Evolutionary conservation across 495 filamentous ascomycete genomes (phyloP).

Genomic region (Penicillium fimorum): DNA sequence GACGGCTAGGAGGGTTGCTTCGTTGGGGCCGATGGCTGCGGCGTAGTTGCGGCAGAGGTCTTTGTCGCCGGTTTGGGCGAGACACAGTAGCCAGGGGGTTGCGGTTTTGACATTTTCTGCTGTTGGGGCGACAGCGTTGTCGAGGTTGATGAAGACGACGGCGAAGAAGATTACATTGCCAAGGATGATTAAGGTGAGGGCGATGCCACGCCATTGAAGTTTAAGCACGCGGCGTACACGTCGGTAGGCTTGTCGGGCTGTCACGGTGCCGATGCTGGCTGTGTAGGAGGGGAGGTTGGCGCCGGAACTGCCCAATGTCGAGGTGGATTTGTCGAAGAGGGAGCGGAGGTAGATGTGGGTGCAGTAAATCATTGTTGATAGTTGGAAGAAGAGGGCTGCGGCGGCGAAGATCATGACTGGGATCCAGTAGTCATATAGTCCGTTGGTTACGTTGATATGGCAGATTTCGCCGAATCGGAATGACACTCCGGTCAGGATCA

Average conservation of each 20-base stretch:
- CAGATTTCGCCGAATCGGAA: slow-evolving; percentile 90
- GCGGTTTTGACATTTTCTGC: slow-evolving; percentile 53
- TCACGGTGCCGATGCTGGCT: slow-evolving; percentile 76
- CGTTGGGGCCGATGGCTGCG: slow-evolving; percentile 51
- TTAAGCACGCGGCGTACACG: slow-evolving; percentile 82
- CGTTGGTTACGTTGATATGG: slow-evolving; percentile 84
- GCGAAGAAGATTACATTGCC: slow-evolving; percentile 89
- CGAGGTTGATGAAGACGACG: slow-evolving; percentile 82
- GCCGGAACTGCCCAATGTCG: slow-evolving; percentile 63
- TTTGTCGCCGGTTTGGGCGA: slow-evolving; percentile 62
- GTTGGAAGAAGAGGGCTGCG: slow-evolving; percentile 77
- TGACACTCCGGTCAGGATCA: slow-evolving; percentile 86
- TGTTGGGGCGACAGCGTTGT: slow-evolving; percentile 61
- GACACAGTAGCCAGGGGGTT: slow-evolving; percentile 69
- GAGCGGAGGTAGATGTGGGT: slow-evolving; percentile 88
- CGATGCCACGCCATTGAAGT: slow-evolving; percentile 90
- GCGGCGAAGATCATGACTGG: slow-evolving; percentile 79
- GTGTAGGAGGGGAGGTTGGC: slow-evolving; percentile 66
- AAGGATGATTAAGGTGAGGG: slow-evolving; percentile 82
- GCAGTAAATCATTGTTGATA: slow-evolving; percentile 84
- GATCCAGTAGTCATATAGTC: slow-evolving; percentile 83
- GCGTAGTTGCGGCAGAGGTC: slow-evolving; percentile 60
- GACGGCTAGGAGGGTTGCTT: slow-evolving; percentile 77
- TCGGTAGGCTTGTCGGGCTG: slow-evolving; percentile 82
- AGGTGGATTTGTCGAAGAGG: slow-evolving; percentile 63